Evolutionary conservation across 2,329 filamentous ascomycete species (phyloP).

Genomic region (Alternaria sp.): DNA sequence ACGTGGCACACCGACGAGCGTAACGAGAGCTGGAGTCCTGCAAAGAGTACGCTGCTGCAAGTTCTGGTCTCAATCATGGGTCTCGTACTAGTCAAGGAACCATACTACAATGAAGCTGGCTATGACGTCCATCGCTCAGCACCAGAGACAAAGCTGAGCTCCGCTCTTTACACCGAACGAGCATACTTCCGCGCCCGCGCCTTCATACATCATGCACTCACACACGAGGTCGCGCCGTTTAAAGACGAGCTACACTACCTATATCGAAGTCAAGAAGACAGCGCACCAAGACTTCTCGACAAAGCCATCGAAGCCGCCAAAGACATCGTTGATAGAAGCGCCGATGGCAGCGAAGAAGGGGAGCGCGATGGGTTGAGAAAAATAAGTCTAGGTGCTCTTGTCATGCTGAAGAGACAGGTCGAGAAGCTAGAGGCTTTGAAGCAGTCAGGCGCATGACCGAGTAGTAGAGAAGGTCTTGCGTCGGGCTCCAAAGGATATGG

Average conservation of each 20-base stretch:
- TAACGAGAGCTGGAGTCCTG: constrained; percentile 63
- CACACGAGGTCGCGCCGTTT: constrained; percentile 55
- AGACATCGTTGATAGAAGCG: constrained; percentile 53
- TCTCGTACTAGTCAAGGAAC: constrained; percentile 66
- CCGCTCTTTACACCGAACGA: constrained; percentile 63
- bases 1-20: constrained; percentile 66
- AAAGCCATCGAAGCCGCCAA: constrained; percentile 56
- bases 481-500: background rate
- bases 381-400: constrained; percentile 59
- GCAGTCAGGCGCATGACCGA: background rate
- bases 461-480: background rate
- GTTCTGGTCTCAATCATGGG: constrained; percentile 66
- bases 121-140: constrained; percentile 63
- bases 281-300: constrained; percentile 53
- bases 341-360: constrained; percentile 31
- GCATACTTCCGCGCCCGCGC: constrained; percentile 62
- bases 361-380: constrained; percentile 56
- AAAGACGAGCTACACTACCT: constrained; percentile 63
- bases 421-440: constrained; percentile 47
- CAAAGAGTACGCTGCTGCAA: constrained; percentile 65
- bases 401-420: constrained; percentile 53
- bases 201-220: constrained; percentile 61
- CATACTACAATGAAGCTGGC: constrained; percentile 72
- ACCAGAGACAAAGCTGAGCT: constrained; percentile 57
- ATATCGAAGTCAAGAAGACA: constrained; percentile 53